Conservation (phyloP, 73 alveolate species). For the Uronychia binucleata region DNA sequence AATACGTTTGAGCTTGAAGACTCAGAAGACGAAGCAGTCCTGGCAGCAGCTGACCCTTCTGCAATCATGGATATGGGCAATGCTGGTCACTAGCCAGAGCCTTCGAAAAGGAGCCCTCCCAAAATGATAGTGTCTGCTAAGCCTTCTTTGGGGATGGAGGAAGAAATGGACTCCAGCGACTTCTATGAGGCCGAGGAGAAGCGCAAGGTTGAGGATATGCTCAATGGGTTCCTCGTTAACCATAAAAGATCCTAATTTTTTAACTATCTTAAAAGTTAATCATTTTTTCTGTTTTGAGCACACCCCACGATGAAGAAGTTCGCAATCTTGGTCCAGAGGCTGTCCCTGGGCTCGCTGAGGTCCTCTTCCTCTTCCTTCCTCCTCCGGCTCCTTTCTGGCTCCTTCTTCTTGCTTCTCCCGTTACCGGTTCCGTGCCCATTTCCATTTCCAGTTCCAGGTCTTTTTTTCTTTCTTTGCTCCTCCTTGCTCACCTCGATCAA, state of each 20-base stretch:
- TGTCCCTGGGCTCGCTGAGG: neutral
- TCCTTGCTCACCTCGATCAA: neutral
- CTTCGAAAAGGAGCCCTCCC: too few species aligned
- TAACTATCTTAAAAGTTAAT: neutral
- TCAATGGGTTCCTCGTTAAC: neutral
- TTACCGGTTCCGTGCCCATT: too few species aligned
- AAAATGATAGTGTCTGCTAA: neutral
- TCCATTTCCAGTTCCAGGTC: too few species aligned
- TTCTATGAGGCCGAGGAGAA: conserved; percentile 1
- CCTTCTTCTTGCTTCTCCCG: neutral
- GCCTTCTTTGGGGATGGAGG: neutral
- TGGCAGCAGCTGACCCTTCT: too few species aligned
- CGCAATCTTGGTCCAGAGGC: neutral
- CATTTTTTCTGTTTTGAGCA: neutral
- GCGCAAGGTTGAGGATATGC: neutral
- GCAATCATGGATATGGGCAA: too few species aligned
- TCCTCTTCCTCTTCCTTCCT: neutral
- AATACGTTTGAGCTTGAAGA: neutral
- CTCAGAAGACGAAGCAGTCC: neutral
- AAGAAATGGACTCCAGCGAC: neutral
- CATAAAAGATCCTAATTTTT: neutral
- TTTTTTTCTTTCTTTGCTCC: neutral
- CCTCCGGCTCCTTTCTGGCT: neutral
- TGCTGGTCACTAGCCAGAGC: too few species aligned
- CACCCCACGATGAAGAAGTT: neutral